These are phyloP conservation scores for Cynara cardunculus DNA, from an alignment of 129 eudicot genomes.

Conservation along the genomic window DNA sequence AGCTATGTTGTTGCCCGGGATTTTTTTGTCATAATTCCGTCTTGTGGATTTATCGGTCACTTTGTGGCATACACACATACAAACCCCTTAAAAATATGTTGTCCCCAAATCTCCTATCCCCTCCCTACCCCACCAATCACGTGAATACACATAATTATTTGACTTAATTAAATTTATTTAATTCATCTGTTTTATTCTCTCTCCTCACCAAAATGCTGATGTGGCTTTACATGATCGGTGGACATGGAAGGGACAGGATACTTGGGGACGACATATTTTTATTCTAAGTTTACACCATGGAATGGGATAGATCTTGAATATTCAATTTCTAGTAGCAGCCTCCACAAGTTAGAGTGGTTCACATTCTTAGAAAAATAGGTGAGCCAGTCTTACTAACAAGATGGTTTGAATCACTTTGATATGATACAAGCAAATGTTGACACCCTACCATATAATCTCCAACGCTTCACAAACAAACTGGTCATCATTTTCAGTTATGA, in stretches of 20 bases:
- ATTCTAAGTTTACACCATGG: neutral
- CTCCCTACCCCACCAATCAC: neutral
- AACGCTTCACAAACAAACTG: neutral
- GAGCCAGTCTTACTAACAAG: neutral
- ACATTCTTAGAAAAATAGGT: neutral
- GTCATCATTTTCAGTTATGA: slow-evolving; percentile 6
- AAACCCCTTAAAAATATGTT: neutral
- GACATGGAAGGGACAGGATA: neutral
- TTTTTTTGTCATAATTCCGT: neutral
- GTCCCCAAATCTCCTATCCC: neutral
- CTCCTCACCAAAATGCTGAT: neutral
- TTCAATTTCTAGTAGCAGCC: neutral
- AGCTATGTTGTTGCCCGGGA: neutral
- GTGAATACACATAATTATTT: neutral
- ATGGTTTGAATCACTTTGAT: neutral
- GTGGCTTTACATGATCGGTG: neutral
- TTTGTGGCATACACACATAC: neutral
- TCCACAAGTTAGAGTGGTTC: neutral
- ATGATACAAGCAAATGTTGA: neutral
- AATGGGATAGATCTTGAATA: neutral
- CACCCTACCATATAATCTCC: neutral
- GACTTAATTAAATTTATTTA: too few species aligned
- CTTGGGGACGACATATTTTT: neutral
- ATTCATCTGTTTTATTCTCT: neutral
- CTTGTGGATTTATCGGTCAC: neutral